A percentile compares a stretch with the other conserved stretches of the same genome.
phyloP scores from a whole-genome alignment of 2,329 filamentous ascomycete species.

The Coniochaeta sp. region DNA sequence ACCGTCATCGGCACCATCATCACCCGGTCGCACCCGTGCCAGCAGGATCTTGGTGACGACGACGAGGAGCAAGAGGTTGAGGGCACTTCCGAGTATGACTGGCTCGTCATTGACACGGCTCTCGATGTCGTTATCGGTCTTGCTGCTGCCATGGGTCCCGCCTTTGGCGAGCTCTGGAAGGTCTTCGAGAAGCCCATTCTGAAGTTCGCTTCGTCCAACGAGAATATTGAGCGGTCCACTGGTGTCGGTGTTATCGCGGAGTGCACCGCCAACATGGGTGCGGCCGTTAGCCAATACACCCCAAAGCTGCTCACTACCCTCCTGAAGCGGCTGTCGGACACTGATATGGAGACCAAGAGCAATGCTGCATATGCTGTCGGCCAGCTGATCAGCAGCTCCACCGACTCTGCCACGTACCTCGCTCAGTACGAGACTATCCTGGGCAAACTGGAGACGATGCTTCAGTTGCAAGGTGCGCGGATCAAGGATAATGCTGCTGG shows the following conservation, averaged over 20 bases:
- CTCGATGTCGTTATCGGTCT: conserved; percentile 85
- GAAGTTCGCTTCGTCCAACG: conserved; percentile 79
- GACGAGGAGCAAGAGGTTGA: conserved; percentile 69
- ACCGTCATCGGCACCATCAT: conserved; percentile 72
- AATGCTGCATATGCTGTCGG: conserved; percentile 92
- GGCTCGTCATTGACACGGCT: conserved; percentile 91
- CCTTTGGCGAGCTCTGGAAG: conserved; percentile 88
- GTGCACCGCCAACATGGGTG: conserved; percentile 77
- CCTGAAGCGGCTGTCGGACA: conserved; percentile 79
- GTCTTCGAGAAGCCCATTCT: conserved; percentile 89
- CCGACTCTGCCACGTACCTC: conserved; percentile 65
- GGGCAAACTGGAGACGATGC: conserved; percentile 75
- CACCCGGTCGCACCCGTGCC: conserved; percentile 85
- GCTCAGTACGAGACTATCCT: conserved; percentile 73
- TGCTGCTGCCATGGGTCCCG: conserved; percentile 69
- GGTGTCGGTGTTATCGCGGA: conserved; percentile 90
- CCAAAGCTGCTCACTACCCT: conserved; percentile 69
- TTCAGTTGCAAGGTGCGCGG: conserved; percentile 70
- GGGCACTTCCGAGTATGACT: conserved; percentile 92
- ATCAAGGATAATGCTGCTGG: conserved; percentile 90
- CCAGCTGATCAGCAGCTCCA: conserved; percentile 74
- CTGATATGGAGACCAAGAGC: conserved; percentile 86
- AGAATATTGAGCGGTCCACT: conserved; percentile 80
- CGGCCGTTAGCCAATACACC: conserved; percentile 76
- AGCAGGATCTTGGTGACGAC: conserved; percentile 79